Conservation (phyloP, 2,329 filamentous ascomycete genomes). For the Fusarium sp. region DNA sequence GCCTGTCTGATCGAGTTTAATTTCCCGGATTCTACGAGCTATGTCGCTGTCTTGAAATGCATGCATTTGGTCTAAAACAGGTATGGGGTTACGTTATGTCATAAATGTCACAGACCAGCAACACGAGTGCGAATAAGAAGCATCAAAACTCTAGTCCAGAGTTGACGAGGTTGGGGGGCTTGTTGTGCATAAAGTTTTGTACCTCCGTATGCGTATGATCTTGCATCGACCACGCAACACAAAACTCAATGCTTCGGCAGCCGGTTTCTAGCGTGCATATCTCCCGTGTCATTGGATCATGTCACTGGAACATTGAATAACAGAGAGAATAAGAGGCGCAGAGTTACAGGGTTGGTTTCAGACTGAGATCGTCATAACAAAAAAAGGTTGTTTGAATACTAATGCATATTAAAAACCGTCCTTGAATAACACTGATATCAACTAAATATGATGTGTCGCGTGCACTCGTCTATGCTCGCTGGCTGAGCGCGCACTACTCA, state of each 20-base stretch:
- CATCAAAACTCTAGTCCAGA: neutral
- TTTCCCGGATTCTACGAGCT: conserved; percentile 3
- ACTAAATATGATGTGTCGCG: conserved; percentile 1
- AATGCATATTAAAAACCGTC: neutral
- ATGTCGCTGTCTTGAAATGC: conserved; percentile 20
- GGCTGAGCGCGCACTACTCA: neutral
- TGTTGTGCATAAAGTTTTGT: conserved; percentile 1
- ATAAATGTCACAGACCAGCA: conserved; percentile 8
- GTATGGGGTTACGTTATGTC: conserved; percentile 1
- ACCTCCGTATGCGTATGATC: neutral
- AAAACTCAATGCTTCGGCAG: conserved; percentile 16
- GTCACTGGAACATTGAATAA: conserved; percentile 1
- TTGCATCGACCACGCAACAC: neutral
- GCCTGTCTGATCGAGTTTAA: conserved; percentile 22
- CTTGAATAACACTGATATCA: neutral
- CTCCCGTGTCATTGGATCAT: conserved; percentile 8
- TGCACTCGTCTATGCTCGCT: conserved; percentile 7
- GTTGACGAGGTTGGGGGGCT: neutral
- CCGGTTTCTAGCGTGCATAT: conserved; percentile 9
- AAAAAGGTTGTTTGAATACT: neutral
- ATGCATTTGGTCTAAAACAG: neutral
- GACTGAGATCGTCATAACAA: neutral
- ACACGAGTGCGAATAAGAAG: conserved; percentile 24
- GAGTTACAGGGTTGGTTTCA: conserved; percentile 16
- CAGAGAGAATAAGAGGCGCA: neutral